Conservation (phyloP, 495 filamentous ascomycete genomes). For the Xylaria palmicola region DNA sequence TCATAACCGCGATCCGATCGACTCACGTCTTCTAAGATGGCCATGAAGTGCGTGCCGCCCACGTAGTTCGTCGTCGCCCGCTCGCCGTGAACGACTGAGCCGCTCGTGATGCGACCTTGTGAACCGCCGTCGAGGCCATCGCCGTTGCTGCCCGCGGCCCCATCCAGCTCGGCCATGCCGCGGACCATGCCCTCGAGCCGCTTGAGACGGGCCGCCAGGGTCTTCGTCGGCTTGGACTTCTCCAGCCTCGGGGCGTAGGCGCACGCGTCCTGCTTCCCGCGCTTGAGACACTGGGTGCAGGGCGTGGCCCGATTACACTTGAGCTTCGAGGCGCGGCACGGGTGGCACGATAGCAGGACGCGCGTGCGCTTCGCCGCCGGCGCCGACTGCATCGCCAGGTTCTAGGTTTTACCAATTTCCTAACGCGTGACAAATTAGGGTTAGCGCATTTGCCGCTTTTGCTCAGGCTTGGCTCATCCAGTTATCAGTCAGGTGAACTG, state of each 20-base stretch:
- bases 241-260: conserved; percentile 44
- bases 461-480: too few species aligned
- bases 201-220: conserved; percentile 51
- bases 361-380: conserved; percentile 35
- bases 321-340: conserved; percentile 44
- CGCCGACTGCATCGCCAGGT: background rate
- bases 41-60: conserved; percentile 55
- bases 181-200: conserved; percentile 55
- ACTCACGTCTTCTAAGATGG: conserved; percentile 54
- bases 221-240: conserved; percentile 38
- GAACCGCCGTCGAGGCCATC: background rate
- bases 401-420: background rate
- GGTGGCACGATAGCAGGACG: conserved; percentile 40
- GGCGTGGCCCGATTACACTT: conserved; percentile 38
- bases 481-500: too few species aligned
- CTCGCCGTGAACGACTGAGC: conserved; percentile 37
- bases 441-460: too few species aligned
- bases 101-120: conserved; percentile 19
- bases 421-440: background rate
- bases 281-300: conserved; percentile 46
- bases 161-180: conserved; percentile 42
- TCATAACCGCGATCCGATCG: background rate
- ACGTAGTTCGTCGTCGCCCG: conserved; percentile 44
- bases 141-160: conserved; percentile 19
- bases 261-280: conserved; percentile 42